These are phyloP conservation scores for Physaria fendleri DNA, from an alignment of 345 rosid genomes.

Conservation along the genomic window DNA sequence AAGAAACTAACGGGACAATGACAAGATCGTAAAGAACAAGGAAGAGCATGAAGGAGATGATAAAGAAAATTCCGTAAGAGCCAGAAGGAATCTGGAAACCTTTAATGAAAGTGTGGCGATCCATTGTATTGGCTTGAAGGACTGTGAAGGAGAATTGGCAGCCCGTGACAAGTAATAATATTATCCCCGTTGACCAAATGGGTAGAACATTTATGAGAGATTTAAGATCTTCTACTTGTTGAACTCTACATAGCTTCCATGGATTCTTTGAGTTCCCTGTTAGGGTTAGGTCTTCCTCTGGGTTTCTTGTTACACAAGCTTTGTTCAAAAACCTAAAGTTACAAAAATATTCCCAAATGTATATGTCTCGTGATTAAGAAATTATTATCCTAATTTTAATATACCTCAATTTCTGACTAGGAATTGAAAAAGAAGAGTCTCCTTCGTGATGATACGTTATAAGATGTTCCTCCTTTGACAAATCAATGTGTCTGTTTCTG, in stretches of 20 bases:
- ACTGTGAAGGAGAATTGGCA: slow-evolving; percentile 37
- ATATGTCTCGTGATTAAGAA: too few relatives aligned
- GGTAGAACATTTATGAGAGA: slow-evolving; percentile 42
- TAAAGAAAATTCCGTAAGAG: slow-evolving; percentile 34
- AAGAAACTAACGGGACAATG: slow-evolving; percentile 36
- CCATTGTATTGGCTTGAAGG: slow-evolving; percentile 45
- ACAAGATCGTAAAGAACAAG: slow-evolving; percentile 37
- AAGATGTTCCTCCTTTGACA: slow-evolving; percentile 11
- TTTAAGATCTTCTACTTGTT: slow-evolving; percentile 63
- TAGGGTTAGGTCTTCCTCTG: slow-evolving; percentile 26
- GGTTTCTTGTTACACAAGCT: slow-evolving; percentile 41
- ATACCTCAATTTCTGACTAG: slow-evolving; percentile 42
- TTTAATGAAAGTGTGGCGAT: slow-evolving; percentile 36
- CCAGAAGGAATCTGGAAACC: slow-evolving; percentile 53
- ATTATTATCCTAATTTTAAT: too few relatives aligned
- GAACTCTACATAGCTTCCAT: slow-evolving; percentile 49
- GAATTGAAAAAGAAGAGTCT: slow-evolving; percentile 26
- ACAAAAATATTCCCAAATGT: too few relatives aligned
- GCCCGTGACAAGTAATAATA: slow-evolving; percentile 27
- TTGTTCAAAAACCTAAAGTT: slow-evolving; percentile 53
- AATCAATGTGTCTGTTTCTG: slow-evolving; percentile 23
- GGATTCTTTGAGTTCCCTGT: slow-evolving; percentile 32
- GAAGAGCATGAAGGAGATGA: slow-evolving; percentile 34
- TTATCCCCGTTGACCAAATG: slow-evolving; percentile 50
- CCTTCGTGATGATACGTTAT: slow-evolving; percentile 3